A percentile compares a stretch with the other conserved stretches of the same genome.
Conservation (phyloP, 2,329 filamentous ascomycete species). For the Cryphonectria naterciae region DNA sequence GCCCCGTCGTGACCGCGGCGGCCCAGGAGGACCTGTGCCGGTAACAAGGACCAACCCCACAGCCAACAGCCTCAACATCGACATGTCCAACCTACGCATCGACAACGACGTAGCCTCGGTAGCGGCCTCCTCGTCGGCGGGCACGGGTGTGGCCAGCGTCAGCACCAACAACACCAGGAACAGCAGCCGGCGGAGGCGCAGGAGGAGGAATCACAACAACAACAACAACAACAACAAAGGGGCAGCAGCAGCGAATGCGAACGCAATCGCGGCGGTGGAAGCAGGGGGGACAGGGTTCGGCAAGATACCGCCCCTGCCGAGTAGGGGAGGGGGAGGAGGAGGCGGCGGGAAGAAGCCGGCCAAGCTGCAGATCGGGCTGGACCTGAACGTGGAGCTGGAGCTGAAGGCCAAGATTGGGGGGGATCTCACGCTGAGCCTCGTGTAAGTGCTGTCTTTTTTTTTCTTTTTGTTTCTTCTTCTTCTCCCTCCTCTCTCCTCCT, state of each 20-base stretch:
- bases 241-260: background rate
- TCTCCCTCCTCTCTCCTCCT: background rate
- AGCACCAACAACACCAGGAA: slow-evolving; percentile 14
- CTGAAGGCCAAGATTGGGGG: slow-evolving; percentile 80
- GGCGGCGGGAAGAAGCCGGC: slow-evolving; percentile 35
- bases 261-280: background rate
- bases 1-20: slow-evolving; percentile 3
- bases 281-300: background rate
- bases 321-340: background rate
- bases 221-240: slow-evolving; percentile 15
- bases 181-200: slow-evolving; percentile 22
- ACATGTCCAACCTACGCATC: slow-evolving; percentile 22
- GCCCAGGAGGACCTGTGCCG: slow-evolving; percentile 14
- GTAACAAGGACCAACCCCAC: background rate
- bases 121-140: background rate
- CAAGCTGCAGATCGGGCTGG: slow-evolving; percentile 45
- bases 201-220: slow-evolving; percentile 16
- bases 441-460: slow-evolving; percentile 51
- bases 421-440: slow-evolving; percentile 71
- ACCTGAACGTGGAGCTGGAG: slow-evolving; percentile 77
- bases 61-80: slow-evolving; percentile 9
- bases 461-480: background rate
- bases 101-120: slow-evolving; percentile 22
- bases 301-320: slow-evolving; percentile 11
- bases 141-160: background rate